Evolutionary conservation across 169 alveolate species (phyloP).

Genomic region (Plasmodium berghei): DNA sequence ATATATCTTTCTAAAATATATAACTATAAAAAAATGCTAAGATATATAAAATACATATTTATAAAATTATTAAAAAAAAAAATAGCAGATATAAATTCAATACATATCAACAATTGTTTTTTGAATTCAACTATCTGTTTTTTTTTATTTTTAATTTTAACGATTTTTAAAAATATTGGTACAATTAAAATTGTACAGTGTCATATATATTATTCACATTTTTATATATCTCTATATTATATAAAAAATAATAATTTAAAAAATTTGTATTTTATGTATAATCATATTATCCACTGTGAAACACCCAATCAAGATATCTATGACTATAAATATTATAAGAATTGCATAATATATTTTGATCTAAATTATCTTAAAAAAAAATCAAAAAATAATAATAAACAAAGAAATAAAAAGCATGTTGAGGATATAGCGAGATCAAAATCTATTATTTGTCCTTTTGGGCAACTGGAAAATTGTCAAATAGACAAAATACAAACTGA

Average conservation of each 20-base stretch:
- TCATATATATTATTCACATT: slow-evolving; percentile 23
- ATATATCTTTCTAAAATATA: slow-evolving; percentile 55
- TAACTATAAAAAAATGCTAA: slow-evolving; percentile 14
- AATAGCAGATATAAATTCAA: slow-evolving; percentile 8
- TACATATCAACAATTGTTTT: slow-evolving; percentile 63
- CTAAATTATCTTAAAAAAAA: slow-evolving; percentile 33
- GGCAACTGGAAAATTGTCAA: not conserved
- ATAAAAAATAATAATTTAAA: slow-evolving; percentile 22
- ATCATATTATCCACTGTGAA: slow-evolving; percentile 14
- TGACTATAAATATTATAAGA: slow-evolving; percentile 1
- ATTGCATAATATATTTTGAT: slow-evolving; percentile 22
- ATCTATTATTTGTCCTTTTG: not conserved
- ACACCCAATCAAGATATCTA: not conserved
- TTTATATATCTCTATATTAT: slow-evolving; percentile 12
- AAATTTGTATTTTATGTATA: slow-evolving; percentile 14
- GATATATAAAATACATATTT: slow-evolving; percentile 42
- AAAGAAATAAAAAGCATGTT: not conserved
- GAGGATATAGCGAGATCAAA: not conserved
- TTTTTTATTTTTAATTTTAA: slow-evolving; percentile 15
- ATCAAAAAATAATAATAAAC: not conserved
- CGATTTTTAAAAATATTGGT: slow-evolving; percentile 36
- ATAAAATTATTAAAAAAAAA: slow-evolving; percentile 18
- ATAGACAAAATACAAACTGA: not conserved
- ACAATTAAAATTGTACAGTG: slow-evolving; percentile 41
- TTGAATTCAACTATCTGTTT: slow-evolving; percentile 30